Evolutionary conservation across 1,284 basidiomycete genomes (phyloP).

Genomic region (Cutaneotrichosporon arboriforme): DNA sequence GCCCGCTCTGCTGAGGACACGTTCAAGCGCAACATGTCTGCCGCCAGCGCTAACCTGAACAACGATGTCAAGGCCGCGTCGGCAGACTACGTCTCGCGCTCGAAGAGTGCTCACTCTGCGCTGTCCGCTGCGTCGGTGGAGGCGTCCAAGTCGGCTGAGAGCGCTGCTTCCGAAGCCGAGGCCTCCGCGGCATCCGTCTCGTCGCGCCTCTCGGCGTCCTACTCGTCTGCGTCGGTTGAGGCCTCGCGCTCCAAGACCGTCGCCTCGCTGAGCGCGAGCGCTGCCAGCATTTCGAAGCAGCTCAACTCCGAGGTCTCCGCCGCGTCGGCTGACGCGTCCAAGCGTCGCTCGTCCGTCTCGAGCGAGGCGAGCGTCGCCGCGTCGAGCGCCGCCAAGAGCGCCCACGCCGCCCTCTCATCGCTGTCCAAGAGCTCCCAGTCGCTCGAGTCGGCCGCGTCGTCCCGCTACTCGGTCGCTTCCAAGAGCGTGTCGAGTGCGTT

Average conservation of each 20-base stretch:
- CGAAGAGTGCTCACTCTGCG: slow-evolving; percentile 29
- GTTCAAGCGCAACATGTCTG: slow-evolving; percentile 42
- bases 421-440: slow-evolving; percentile 32
- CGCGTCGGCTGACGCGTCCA: slow-evolving; percentile 44
- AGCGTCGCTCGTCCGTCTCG: slow-evolving; percentile 34
- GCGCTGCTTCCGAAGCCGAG: slow-evolving; percentile 2
- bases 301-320: slow-evolving; percentile 39
- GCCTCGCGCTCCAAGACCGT: slow-evolving; percentile 36
- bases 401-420: slow-evolving; percentile 30
- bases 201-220: slow-evolving; percentile 32
- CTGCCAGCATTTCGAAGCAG: slow-evolving; percentile 40
- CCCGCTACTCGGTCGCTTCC: slow-evolving; percentile 22
- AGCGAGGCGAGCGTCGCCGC: slow-evolving; percentile 35
- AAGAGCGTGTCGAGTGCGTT: slow-evolving; percentile 22
- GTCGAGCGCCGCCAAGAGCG: slow-evolving; percentile 29
- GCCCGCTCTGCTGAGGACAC: slow-evolving; percentile 41
- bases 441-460: slow-evolving; percentile 22
- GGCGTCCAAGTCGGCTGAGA: slow-evolving; percentile 1
- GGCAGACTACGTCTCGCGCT: slow-evolving; percentile 20
- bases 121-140: slow-evolving; percentile 35
- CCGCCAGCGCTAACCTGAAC: slow-evolving; percentile 32
- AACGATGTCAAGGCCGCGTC: slow-evolving; percentile 32
- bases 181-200: slow-evolving; percentile 24
- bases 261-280: slow-evolving; percentile 33
- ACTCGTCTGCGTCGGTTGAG: slow-evolving; percentile 31